Evolutionary conservation across 2,329 filamentous ascomycete species (phyloP), one percentile per base, ranked within the genome.

Genomic region (Westerdykella aurantiaca): DNA sequence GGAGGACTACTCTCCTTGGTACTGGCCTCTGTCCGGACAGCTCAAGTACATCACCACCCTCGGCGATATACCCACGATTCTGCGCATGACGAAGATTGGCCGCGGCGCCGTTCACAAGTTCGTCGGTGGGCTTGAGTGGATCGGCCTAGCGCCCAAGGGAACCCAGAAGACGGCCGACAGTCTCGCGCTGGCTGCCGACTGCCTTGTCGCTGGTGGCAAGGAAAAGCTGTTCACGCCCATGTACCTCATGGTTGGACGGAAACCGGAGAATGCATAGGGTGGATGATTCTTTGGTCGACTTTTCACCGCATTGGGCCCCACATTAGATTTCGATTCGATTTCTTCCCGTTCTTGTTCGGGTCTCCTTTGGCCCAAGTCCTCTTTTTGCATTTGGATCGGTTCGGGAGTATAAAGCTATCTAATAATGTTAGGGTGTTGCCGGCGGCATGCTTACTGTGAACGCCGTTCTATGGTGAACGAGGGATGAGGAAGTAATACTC

Each of bases 221-320:
- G 78, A 90, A 73, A 86, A 95, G 69, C 79, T 97, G n/a, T 97
- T 97, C 72, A 97, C 91, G 1, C 91, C 91, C 44, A 97, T 97
- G 91, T 96, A 95, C 73, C 75, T 97, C 63, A 96, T 96, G 88
- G 81, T 96, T 47, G 91, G 82, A 48, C 82, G 87, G 71, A 96
- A 96, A 78, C 88, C 91, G n/a, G 55, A 49, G 11, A 41, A 57
- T 29, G 60, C 62, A 40, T 65, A 59, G 46, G 25, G 25, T 29
- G 25, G 25, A 35, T 35, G 33, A 35, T 35, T 35, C 33, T 35
- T 13, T 35, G 12, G 5, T 35, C 13, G 5, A 14, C 17, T 12
- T 14, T 14, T 35, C 3, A 18, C 13, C 10, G 6, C 17, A 14
- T 13, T 35, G n/a, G 6, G n/a, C 33, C 7, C 18, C 33, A 13